phyloP scores from a whole-genome alignment of 768 basidiomycete genomes.

The Auriscalpium orientale region DNA sequence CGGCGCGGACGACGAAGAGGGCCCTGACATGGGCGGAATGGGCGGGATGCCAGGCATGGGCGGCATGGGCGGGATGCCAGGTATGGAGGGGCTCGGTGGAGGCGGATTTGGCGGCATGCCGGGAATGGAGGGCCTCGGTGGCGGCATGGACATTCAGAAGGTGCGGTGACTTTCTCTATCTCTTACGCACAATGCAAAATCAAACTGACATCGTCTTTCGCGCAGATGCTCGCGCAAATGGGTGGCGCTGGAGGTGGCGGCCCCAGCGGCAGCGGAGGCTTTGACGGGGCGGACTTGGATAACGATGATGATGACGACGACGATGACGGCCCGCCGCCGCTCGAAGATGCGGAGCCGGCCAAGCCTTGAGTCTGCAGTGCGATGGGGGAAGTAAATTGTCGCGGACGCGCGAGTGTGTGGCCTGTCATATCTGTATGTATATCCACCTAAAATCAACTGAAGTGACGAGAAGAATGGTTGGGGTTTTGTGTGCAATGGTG shows the following conservation, averaged over 20 bases:
- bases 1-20: constrained; percentile 37
- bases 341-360: constrained; percentile 54
- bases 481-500: too few relatives aligned
- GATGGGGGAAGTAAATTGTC: not conserved
- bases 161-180: constrained; percentile 26
- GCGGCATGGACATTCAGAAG: constrained; percentile 56
- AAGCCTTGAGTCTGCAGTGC: constrained; percentile 25
- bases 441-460: too few relatives aligned
- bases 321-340: constrained; percentile 72
- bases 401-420: not conserved
- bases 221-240: constrained; percentile 37
- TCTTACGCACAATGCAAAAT: not conserved
- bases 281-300: constrained; percentile 24
- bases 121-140: constrained; percentile 39
- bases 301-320: constrained; percentile 37
- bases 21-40: constrained; percentile 34
- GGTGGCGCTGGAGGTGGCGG: constrained; percentile 21
- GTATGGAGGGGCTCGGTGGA: constrained; percentile 43
- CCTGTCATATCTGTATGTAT: too few relatives aligned
- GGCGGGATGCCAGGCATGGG: constrained; percentile 31
- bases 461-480: too few relatives aligned
- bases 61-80: constrained; percentile 35
- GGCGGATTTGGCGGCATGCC: constrained; percentile 37
- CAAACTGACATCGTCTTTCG: not conserved
- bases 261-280: constrained; percentile 13